phyloP scores from a whole-genome alignment of 805 yeast genomes.

The Metschnikowia dekortorum region DNA sequence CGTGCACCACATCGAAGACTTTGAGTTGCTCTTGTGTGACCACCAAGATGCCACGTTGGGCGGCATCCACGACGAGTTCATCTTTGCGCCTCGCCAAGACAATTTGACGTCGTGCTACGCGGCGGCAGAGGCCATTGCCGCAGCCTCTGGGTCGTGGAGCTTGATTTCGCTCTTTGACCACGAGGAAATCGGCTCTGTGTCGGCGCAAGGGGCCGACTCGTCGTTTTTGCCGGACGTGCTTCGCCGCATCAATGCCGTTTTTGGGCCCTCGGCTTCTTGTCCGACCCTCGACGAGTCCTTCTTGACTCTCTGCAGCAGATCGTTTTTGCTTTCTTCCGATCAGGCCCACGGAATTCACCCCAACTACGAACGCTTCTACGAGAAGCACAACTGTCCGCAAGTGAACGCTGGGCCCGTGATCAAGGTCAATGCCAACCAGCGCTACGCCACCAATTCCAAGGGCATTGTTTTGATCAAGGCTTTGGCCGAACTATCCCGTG shows the following conservation, averaged over 20 bases:
- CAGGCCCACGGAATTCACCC: conserved; percentile 98
- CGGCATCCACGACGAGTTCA: conserved; percentile 85
- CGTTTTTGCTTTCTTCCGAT: conserved; percentile 88
- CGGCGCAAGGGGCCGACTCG: conserved; percentile 97
- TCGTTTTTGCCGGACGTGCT: conserved; percentile 79
- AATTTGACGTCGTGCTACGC: conserved; percentile 85
- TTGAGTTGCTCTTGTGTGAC: conserved; percentile 82
- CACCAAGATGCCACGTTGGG: conserved; percentile 80
- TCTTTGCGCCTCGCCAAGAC: conserved; percentile 88
- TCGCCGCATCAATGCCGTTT: conserved; percentile 51
- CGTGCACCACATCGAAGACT: conserved; percentile 70
- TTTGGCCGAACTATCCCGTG: conserved; percentile 59
- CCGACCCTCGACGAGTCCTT: conserved; percentile 37
- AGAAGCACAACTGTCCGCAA: conserved; percentile 70
- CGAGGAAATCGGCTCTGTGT: conserved; percentile 90
- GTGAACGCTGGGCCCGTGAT: conserved; percentile 89
- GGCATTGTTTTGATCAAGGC: conserved; percentile 77
- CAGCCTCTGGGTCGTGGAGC: conserved; percentile 47
- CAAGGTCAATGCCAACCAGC: conserved; percentile 90
- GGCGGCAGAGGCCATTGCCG: conserved; percentile 66
- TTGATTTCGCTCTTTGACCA: conserved; percentile 87
- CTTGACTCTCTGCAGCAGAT: conserved; percentile 25
- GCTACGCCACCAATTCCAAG: conserved; percentile 90
- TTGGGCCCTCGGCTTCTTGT: conserved; percentile 28
- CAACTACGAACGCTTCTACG: conserved; percentile 75